These are phyloP conservation scores for Spathaspora passalidarum DNA, from an alignment of 805 yeast species.

Conservation along the genomic window DNA sequence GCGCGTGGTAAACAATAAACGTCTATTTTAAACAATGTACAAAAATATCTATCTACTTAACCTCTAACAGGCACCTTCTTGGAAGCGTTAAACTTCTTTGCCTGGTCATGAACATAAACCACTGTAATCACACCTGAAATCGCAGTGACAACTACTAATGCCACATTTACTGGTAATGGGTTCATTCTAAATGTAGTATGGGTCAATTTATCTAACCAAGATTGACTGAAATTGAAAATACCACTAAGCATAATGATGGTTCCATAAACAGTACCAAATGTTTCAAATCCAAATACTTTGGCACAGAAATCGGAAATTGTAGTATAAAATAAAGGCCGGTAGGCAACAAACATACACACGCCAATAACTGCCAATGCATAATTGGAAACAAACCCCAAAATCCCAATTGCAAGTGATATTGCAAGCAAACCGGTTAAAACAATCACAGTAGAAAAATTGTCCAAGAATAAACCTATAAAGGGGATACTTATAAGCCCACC, in stretches of 20 bases:
- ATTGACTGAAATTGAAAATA: conserved; percentile 46
- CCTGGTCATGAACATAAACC: conserved; percentile 30
- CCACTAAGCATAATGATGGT: conserved; percentile 54
- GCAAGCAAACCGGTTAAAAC: conserved; percentile 40
- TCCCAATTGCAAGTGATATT: conserved; percentile 45
- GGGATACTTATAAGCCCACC: conserved; percentile 58
- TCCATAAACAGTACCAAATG: conserved; percentile 61
- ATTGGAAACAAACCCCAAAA: conserved; percentile 45
- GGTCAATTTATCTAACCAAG: conserved; percentile 45
- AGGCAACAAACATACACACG: conserved; percentile 47
- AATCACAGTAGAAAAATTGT: conserved; percentile 43
- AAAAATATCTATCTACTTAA: neutral
- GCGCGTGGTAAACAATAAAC: no score
- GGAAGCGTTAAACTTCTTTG: conserved; percentile 8
- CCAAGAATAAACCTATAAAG: conserved; percentile 50
- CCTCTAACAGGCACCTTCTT: conserved; percentile 1
- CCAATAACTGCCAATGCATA: conserved; percentile 42
- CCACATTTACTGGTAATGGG: conserved; percentile 48
- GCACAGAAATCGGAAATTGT: conserved; percentile 57
- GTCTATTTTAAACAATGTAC: neutral
- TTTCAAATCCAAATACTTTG: conserved; percentile 60
- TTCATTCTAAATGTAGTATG: conserved; percentile 53
- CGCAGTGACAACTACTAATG: conserved; percentile 37
- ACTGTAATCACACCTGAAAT: conserved; percentile 44
- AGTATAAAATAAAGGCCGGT: conserved; percentile 60